These are phyloP conservation scores for Colletotrichum melonis DNA, from an alignment of 2,329 filamentous ascomycete genomes.

Conservation along the genomic window DNA sequence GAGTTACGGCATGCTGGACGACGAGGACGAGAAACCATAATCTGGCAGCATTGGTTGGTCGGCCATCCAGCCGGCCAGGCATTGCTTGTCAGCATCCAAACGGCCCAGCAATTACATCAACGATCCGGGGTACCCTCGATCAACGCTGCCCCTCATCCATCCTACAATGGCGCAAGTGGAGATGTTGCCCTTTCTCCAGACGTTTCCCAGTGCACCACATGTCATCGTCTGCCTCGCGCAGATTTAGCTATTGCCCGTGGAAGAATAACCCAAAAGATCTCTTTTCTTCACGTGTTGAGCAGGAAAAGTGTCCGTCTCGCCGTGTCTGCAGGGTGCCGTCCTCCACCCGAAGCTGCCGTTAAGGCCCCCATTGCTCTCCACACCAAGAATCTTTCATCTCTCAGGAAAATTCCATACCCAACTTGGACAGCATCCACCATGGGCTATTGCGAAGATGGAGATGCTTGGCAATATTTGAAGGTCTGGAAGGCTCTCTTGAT, in stretches of 20 bases:
- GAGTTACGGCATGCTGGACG: background rate
- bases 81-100: slow-evolving; percentile 23
- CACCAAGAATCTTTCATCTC: slow-evolving; percentile 26
- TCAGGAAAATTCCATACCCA: slow-evolving; percentile 17
- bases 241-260: slow-evolving; percentile 5
- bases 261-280: slow-evolving; percentile 10
- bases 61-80: slow-evolving; percentile 23
- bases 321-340: slow-evolving; percentile 16
- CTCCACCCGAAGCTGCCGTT: slow-evolving; percentile 11
- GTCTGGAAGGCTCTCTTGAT: background rate
- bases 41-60: slow-evolving; percentile 17
- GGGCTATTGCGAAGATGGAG: background rate
- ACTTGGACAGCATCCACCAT: slow-evolving; percentile 5
- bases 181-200: background rate
- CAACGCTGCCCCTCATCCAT: slow-evolving; percentile 23
- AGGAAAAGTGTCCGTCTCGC: slow-evolving; percentile 22
- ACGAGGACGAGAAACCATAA: slow-evolving; percentile 2
- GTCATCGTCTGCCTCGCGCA: slow-evolving; percentile 7
- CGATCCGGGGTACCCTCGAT: slow-evolving; percentile 34
- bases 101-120: slow-evolving; percentile 34
- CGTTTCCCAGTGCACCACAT: slow-evolving; percentile 19
- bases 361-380: slow-evolving; percentile 5
- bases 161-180: slow-evolving; percentile 17
- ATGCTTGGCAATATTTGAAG: background rate
- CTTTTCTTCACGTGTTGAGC: slow-evolving; percentile 25